phyloP scores from a whole-genome alignment of 2,329 filamentous ascomycete genomes.

The Sporothrix brunneoviolacea region DNA sequence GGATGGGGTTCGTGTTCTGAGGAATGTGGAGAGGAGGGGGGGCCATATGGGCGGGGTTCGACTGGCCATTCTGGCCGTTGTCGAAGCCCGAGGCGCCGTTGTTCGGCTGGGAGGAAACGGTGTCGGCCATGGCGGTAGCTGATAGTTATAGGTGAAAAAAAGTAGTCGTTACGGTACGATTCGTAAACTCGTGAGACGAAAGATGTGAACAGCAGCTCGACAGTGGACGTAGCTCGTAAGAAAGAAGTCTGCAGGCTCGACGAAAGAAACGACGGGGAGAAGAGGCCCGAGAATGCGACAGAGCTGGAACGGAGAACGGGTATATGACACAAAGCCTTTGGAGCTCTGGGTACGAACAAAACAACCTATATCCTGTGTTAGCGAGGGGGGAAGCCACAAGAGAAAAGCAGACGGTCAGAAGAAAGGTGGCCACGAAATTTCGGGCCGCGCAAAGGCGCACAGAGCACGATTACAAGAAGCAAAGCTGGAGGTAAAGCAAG shows the following conservation, averaged over 20 bases:
- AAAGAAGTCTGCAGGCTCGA: too few relatives aligned
- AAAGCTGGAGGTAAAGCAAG: neutral
- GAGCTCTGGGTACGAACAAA: neutral
- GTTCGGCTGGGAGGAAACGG: conserved; percentile 60
- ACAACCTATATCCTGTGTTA: neutral
- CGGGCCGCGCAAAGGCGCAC: too few relatives aligned
- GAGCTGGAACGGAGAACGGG: conserved; percentile 7
- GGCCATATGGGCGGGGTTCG: conserved; percentile 71
- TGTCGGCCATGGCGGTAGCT: conserved; percentile 66
- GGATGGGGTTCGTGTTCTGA: conserved; percentile 92
- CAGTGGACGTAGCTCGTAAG: conserved; percentile 7
- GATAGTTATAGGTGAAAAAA: conserved; percentile 15
- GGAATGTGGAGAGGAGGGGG: conserved; percentile 90
- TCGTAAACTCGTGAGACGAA: conserved; percentile 16
- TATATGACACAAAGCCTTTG: conserved; percentile 9
- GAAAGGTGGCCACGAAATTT: too few relatives aligned
- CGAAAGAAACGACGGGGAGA: neutral
- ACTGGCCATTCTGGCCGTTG: conserved; percentile 64
- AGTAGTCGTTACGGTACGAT: neutral
- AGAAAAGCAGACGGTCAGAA: neutral
- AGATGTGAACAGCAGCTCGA: conserved; percentile 28
- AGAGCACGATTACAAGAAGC: too few relatives aligned
- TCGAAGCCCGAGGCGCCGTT: conserved; percentile 72
- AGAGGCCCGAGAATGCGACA: conserved; percentile 3
- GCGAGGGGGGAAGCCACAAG: too few relatives aligned